phyloP scores from a whole-genome alignment of 805 yeast genomes.

The Candida germanica region DNA sequence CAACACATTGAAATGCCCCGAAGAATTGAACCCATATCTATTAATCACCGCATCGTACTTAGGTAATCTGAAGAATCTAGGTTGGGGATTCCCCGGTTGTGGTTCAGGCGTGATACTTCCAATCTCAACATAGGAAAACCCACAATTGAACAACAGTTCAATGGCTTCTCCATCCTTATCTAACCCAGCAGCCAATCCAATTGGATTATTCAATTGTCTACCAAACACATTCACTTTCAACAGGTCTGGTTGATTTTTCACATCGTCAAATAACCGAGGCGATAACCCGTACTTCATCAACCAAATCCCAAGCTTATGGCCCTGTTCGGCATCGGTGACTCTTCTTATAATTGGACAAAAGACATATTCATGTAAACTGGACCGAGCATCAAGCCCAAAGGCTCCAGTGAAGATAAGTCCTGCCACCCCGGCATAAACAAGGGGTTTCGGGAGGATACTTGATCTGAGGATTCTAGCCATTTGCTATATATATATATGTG shows the following conservation, averaged over 20 bases:
- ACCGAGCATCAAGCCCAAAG: slow-evolving; percentile 57
- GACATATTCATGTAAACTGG: slow-evolving; percentile 78
- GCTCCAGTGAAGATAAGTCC: neutral
- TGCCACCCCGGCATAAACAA: slow-evolving; percentile 1
- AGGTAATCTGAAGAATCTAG: slow-evolving; percentile 83
- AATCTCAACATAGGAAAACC: slow-evolving; percentile 87
- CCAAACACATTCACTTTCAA: slow-evolving; percentile 67
- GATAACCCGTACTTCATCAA: slow-evolving; percentile 64
- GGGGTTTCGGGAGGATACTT: slow-evolving; percentile 1
- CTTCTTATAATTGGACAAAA: slow-evolving; percentile 73
- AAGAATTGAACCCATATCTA: slow-evolving; percentile 91
- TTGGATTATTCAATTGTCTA: slow-evolving; percentile 64
- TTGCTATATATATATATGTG: neutral
- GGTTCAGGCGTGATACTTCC: slow-evolving; percentile 92
- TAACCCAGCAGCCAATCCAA: slow-evolving; percentile 94
- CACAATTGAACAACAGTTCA: slow-evolving; percentile 71
- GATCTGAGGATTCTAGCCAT: slow-evolving; percentile 2
- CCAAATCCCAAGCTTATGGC: slow-evolving; percentile 74
- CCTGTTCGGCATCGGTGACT: slow-evolving; percentile 77
- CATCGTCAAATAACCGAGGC: slow-evolving; percentile 58
- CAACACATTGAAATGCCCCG: slow-evolving; percentile 76
- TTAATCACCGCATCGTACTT: slow-evolving; percentile 89
- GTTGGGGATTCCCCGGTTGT: slow-evolving; percentile 93
- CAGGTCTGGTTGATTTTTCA: slow-evolving; percentile 40
- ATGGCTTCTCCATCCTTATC: slow-evolving; percentile 93